phyloP scores from a whole-genome alignment of 495 filamentous ascomycete genomes.

The Opeltia flavorubescens region DNA sequence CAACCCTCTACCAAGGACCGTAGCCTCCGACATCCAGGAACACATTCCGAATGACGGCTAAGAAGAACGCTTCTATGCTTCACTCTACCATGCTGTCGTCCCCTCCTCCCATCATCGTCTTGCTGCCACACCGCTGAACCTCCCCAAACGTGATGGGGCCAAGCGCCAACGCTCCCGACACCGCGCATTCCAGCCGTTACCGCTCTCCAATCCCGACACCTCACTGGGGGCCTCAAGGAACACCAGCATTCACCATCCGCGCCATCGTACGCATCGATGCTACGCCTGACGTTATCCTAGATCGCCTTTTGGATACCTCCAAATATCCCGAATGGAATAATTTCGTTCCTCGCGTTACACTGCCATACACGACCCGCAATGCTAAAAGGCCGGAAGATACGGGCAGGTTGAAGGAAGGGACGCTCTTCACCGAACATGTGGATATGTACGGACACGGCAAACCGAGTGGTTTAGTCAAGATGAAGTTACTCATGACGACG shows the following conservation, averaged over 20 bases:
- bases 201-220: conserved; percentile 12
- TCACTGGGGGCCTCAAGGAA: conserved; percentile 9
- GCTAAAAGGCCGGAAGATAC: not conserved
- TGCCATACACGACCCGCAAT: not conserved
- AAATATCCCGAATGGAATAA: conserved; percentile 16
- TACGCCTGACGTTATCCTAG: conserved; percentile 2
- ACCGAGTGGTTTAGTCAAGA: conserved; percentile 2
- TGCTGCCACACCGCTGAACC: not conserved
- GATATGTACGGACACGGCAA: conserved; percentile 10
- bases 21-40: too few relatives aligned
- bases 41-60: too few relatives aligned
- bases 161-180: not conserved
- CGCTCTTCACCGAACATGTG: conserved; percentile 10
- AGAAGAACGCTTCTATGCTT: too few relatives aligned
- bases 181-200: not conserved
- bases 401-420: conserved; percentile 1
- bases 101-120: too few relatives aligned
- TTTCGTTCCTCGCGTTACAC: conserved; percentile 11
- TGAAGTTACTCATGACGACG: conserved; percentile 10
- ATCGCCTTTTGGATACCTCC: conserved; percentile 7
- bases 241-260: conserved; percentile 11
- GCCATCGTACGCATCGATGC: conserved; percentile 8
- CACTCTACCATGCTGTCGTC: too few relatives aligned
- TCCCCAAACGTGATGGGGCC: not conserved
- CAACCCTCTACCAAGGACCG: too few relatives aligned